Percentiles rank a stretch among this genome's conserved stretches.
phyloP scores from a whole-genome alignment of 495 filamentous ascomycete species.

The Penicillium paxilli region DNA sequence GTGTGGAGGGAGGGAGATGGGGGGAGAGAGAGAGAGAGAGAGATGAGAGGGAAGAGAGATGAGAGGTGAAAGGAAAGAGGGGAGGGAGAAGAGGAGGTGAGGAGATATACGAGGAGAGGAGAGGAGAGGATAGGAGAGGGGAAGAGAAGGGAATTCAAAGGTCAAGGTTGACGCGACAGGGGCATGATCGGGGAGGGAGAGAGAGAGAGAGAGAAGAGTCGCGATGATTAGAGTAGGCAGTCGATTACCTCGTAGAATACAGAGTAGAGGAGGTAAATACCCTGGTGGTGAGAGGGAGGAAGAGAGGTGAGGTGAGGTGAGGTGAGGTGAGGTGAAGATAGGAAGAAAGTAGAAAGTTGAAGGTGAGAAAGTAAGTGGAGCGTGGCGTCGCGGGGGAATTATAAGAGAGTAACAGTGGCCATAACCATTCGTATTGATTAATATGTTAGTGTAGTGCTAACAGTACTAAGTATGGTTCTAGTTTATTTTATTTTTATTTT shows the following conservation, averaged over 20 bases:
- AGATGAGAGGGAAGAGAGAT: conserved; percentile 1
- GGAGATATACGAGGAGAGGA: conserved; percentile 11
- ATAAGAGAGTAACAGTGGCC: neutral
- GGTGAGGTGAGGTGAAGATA: neutral
- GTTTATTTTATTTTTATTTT: no score
- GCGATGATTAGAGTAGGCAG: no score
- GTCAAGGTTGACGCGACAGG: no score
- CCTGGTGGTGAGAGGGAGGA: neutral
- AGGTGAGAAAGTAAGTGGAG: no score
- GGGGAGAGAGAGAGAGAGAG: neutral
- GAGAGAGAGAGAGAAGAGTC: no score
- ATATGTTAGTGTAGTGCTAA: no score
- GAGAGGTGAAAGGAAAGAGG: neutral
- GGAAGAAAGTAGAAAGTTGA: neutral
- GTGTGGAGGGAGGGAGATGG: neutral
- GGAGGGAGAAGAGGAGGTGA: neutral
- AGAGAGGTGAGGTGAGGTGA: neutral
- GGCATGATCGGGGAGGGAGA: neutral
- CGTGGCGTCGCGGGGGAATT: neutral
- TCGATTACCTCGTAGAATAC: no score
- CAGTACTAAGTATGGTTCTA: no score
- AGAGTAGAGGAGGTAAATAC: no score
- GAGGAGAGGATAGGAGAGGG: neutral
- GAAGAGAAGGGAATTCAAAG: neutral
- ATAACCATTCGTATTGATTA: no score